Base-by-base conservation (phyloP, 2,329 filamentous ascomycete species). In the Arthrobotrys sinensis region DNA sequence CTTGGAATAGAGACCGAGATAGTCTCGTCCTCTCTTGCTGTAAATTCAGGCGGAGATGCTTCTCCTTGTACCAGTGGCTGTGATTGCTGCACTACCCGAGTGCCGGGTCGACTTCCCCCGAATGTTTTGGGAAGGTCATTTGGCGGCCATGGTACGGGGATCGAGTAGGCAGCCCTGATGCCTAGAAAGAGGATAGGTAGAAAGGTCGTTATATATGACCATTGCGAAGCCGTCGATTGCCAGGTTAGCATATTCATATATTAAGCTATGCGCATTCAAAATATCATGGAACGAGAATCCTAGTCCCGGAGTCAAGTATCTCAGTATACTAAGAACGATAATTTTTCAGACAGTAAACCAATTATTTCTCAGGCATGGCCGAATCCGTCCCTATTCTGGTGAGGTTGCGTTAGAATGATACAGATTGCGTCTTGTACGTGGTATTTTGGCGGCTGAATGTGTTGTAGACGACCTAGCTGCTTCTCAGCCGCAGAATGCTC, bases 331-430 rank as follows among this genome's bases (percentile, higher is more conserved):
- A 28, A 28, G 4, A 28, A 2, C 4, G 24, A 28, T 4, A 28
- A 2, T 28, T 28, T 28, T 28, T 28, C 2, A 38, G 1, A 8
- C 40, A 2, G 2, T 6, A 52, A 12, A 21, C 2, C 32, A 8
- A 12, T 28, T n/a, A 16, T 36, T 55, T 34, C 40, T 45, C 40
- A 6, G n/a, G 50, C 19, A 55, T 16, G 28, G n/a, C 52, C 32
- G 52, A 55, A 38, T 55, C 28, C 53, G 53, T 24, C 11, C 7
- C 1, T 1, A 2, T 1, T 21, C 40, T 55, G 2, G 32, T 38
- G 16, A 38, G 36, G 46, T 55, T 68, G 65, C 50, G 65, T 12
- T 46, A 21, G 32, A 68, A 45, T 68, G 48, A 68, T 68, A 55
- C 38, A 68, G 32, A 68, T 57, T 68, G 65, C 50, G 65, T 8